phyloP scores from a whole-genome alignment of 2,329 filamentous ascomycete genomes.

The Dissoconium aciculare region DNA sequence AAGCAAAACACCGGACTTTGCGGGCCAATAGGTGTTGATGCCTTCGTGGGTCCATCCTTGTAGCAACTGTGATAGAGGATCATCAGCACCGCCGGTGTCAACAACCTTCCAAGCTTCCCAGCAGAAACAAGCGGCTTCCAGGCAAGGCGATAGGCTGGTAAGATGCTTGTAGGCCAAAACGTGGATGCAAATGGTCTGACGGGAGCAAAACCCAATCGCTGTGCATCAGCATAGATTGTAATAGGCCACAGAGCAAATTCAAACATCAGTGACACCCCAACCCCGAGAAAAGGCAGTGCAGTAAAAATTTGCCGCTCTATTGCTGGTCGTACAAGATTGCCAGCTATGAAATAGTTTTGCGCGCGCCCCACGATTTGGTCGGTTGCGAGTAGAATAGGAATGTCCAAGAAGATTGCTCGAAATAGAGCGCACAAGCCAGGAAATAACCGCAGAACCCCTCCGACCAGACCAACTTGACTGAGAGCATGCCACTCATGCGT shows the following conservation, averaged over 20 bases:
- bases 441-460: too few relatives aligned
- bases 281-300: constrained; percentile 7
- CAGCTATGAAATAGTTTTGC: constrained; percentile 7
- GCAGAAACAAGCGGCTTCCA: too few relatives aligned
- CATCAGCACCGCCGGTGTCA: too few relatives aligned
- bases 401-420: too few relatives aligned
- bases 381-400: too few relatives aligned
- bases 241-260: constrained; percentile 17
- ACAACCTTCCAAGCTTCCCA: too few relatives aligned
- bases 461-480: too few relatives aligned
- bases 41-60: constrained; percentile 6
- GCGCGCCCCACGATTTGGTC: constrained; percentile 7
- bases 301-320: constrained; percentile 9
- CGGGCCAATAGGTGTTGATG: constrained; percentile 8
- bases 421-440: too few relatives aligned
- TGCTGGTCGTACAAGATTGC: constrained; percentile 7
- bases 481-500: constrained; percentile 7
- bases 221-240: constrained; percentile 14
- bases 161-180: too few relatives aligned
- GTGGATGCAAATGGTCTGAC: too few relatives aligned
- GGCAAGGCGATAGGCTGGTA: too few relatives aligned
- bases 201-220: constrained; percentile 16
- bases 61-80: constrained; percentile 6
- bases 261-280: too few relatives aligned
- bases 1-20: constrained; percentile 9